Conservation (phyloP, 2,329 filamentous ascomycete genomes). For the Bipolaris victoriae region DNA sequence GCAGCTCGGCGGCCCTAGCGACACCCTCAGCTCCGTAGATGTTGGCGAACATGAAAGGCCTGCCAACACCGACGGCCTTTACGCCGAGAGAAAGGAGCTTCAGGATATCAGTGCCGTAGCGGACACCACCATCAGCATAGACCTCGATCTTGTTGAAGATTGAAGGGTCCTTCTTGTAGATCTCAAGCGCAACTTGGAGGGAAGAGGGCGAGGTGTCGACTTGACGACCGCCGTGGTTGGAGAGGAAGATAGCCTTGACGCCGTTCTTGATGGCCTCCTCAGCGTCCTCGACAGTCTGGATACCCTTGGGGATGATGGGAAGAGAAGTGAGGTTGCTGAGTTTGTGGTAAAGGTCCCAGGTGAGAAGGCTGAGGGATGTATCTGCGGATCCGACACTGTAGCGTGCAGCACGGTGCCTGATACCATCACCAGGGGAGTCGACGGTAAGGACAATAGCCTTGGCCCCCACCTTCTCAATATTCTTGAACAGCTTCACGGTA, state of each 20-base stretch:
- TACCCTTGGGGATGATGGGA: conserved; percentile 51
- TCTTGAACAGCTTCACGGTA: conserved; percentile 40
- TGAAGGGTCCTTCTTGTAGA: conserved; percentile 62
- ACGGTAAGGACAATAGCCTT: conserved; percentile 52
- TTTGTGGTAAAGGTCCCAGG: conserved; percentile 45
- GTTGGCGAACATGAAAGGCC: conserved; percentile 60
- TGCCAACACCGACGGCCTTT: conserved; percentile 54
- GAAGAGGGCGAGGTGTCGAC: conserved; percentile 64
- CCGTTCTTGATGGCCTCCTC: conserved; percentile 46
- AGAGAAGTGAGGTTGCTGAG: conserved; percentile 47
- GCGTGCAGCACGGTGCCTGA: conserved; percentile 45
- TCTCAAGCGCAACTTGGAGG: conserved; percentile 77
- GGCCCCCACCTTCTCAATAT: conserved; percentile 43
- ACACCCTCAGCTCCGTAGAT: conserved; percentile 67
- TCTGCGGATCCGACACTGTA: conserved; percentile 43
- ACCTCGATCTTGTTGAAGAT: conserved; percentile 51
- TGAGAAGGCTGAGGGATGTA: conserved; percentile 39
- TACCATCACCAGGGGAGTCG: conserved; percentile 50
- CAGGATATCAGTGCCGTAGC: conserved; percentile 49
- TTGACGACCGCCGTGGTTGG: conserved; percentile 52
- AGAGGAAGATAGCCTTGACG: conserved; percentile 49
- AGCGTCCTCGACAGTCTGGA: conserved; percentile 50
- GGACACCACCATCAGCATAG: conserved; percentile 50
- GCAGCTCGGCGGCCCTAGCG: conserved; percentile 58
- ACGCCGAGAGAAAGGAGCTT: conserved; percentile 50